These are phyloP conservation scores for Boehmeria nivea DNA, from an alignment of 306 rosid genomes.

Conservation along the genomic window DNA sequence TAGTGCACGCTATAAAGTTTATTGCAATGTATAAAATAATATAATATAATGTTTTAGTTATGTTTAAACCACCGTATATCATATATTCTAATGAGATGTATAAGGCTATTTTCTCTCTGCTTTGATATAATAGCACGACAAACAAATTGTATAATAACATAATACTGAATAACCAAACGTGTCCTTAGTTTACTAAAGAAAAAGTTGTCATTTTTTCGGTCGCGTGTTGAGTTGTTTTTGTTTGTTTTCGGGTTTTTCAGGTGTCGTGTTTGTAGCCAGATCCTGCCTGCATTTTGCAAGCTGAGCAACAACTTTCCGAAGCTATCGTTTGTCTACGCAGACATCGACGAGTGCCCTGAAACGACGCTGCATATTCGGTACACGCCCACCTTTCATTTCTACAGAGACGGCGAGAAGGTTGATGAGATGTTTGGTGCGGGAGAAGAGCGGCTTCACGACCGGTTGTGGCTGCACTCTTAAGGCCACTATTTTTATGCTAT, in stretches of 20 bases:
- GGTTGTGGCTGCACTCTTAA: conserved; percentile 54
- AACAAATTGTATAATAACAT: too few relatives aligned
- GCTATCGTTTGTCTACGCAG: conserved; percentile 66
- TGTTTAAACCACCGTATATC: too few relatives aligned
- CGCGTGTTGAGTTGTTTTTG: not conserved
- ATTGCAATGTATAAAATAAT: too few relatives aligned
- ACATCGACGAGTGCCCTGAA: conserved; percentile 86
- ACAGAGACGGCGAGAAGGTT: conserved; percentile 65
- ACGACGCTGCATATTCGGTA: conserved; percentile 78
- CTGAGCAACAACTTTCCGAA: conserved; percentile 68
- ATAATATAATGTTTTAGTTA: too few relatives aligned
- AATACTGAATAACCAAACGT: too few relatives aligned
- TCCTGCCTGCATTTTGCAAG: conserved; percentile 68
- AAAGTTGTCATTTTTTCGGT: not conserved
- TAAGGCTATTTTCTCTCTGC: too few relatives aligned
- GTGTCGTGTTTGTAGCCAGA: conserved; percentile 71
- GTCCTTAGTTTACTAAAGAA: not conserved
- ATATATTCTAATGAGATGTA: too few relatives aligned
- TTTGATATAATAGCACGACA: too few relatives aligned
- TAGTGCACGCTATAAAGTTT: too few relatives aligned
- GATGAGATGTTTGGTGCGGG: conserved; percentile 69
- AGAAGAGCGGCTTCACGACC: conserved; percentile 53
- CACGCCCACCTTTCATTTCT: conserved; percentile 77
- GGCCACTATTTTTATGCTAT: too few relatives aligned
- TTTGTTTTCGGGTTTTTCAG: conserved; percentile 36